These are phyloP conservation scores for Colletotrichum sojae DNA, from an alignment of 2,329 filamentous ascomycete genomes.

Conservation along the genomic window DNA sequence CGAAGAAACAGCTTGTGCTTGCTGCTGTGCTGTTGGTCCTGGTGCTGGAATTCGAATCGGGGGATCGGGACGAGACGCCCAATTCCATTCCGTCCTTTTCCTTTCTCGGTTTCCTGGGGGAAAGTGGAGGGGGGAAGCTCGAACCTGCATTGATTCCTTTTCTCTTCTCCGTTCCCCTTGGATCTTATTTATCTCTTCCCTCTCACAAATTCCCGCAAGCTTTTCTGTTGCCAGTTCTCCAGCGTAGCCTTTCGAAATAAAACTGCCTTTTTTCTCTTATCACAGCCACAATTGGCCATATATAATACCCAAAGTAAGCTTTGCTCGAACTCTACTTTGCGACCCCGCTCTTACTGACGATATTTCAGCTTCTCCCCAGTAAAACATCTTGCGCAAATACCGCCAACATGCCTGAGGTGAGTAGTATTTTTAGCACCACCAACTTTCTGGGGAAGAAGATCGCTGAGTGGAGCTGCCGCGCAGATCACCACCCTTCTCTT, in stretches of 20 bases:
- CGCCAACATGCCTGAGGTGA: constrained; percentile 53
- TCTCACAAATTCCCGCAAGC: background rate
- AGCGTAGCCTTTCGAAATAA: background rate
- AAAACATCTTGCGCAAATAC: constrained; percentile 22
- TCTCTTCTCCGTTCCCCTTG: background rate
- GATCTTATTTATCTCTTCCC: too few species aligned
- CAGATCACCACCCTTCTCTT: constrained; percentile 81
- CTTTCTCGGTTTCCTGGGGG: background rate
- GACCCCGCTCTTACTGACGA: constrained; percentile 10
- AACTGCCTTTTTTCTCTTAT: background rate
- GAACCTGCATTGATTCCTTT: background rate
- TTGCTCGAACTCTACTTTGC: background rate
- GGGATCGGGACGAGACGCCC: background rate
- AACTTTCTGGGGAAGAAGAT: too few species aligned
- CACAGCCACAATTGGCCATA: constrained; percentile 19
- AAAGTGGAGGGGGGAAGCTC: too few species aligned
- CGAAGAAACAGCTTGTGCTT: too few species aligned
- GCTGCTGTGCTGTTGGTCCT: background rate
- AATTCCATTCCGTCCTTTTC: background rate
- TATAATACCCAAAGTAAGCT: constrained; percentile 18
- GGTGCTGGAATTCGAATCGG: background rate
- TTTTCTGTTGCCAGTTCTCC: background rate
- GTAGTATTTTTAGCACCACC: constrained; percentile 18
- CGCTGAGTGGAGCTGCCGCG: background rate
- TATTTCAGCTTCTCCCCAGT: background rate